Evolutionary conservation across 2,329 filamentous ascomycete genomes (phyloP).

Genomic region (Meredithiella fracta): DNA sequence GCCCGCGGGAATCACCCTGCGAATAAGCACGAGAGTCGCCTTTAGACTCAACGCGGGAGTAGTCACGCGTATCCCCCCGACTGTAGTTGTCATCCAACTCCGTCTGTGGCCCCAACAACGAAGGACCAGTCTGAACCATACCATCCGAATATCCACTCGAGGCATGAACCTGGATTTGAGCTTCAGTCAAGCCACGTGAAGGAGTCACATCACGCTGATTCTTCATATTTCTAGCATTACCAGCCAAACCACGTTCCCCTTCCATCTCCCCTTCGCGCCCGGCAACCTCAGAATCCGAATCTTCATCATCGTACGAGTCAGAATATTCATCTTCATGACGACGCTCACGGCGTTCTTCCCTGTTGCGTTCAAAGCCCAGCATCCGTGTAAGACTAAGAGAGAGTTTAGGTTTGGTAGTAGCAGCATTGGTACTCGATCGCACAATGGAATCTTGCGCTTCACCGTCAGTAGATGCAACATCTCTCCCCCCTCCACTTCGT

Average conservation of each 20-base stretch:
- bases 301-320: conserved; percentile 7
- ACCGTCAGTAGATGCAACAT: not conserved
- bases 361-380: conserved; percentile 16
- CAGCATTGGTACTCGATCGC: not conserved
- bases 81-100: not conserved
- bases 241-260: not conserved
- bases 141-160: conserved; percentile 8
- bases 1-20: not conserved
- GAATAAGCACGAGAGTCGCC: not conserved
- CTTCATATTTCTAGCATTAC: not conserved
- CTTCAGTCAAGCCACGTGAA: conserved; percentile 3
- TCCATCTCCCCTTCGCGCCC: not conserved
- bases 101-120: conserved; percentile 7
- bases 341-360: conserved; percentile 22
- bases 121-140: conserved; percentile 11
- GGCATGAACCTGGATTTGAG: conserved; percentile 1
- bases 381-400: conserved; percentile 14
- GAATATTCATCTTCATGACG: not conserved
- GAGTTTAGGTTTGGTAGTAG: conserved; percentile 9
- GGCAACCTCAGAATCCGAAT: conserved; percentile 4
- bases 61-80: not conserved
- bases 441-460: not conserved
- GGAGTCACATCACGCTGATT: not conserved
- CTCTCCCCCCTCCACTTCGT: conserved; percentile 17
- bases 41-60: not conserved